phyloP scores from a whole-genome alignment of 306 rosid genomes.

The Spatholobus suberectus region DNA sequence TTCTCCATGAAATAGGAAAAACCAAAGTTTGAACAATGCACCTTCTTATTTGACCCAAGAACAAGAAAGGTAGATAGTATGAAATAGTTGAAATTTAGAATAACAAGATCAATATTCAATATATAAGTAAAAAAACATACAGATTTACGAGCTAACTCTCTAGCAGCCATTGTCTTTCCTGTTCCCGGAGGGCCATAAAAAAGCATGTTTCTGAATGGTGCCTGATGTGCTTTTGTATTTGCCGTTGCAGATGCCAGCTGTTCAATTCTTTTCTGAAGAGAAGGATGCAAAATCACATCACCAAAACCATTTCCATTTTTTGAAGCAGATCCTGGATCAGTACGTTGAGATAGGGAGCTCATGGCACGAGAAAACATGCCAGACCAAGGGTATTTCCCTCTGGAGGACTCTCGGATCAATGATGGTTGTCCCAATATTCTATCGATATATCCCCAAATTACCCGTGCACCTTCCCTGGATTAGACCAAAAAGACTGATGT shows the following conservation, averaged over 20 bases:
- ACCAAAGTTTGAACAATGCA: background rate
- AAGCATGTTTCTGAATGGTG: slow-evolving; percentile 96
- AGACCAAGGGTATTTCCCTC: slow-evolving; percentile 97
- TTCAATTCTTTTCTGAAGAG: slow-evolving; percentile 83
- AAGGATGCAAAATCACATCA: slow-evolving; percentile 89
- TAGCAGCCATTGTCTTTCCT: slow-evolving; percentile 98
- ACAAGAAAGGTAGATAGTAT: background rate
- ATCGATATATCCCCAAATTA: slow-evolving; percentile 98
- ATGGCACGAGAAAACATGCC: slow-evolving; percentile 69
- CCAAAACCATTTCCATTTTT: slow-evolving; percentile 80
- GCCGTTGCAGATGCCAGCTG: slow-evolving; percentile 93
- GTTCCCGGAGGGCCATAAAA: slow-evolving; percentile 99
- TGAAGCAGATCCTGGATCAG: slow-evolving; percentile 47
- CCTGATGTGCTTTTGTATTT: slow-evolving; percentile 95
- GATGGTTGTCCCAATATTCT: slow-evolving; percentile 98
- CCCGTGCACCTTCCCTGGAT: slow-evolving; percentile 96
- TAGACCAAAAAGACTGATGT: slow-evolving; percentile 23
- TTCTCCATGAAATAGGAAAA: slow-evolving; percentile 3
- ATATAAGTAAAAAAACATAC: slow-evolving; percentile 55
- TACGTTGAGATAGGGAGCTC: slow-evolving; percentile 52
- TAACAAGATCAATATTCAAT: background rate
- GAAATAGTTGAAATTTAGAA: slow-evolving; percentile 25
- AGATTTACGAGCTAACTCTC: slow-evolving; percentile 94
- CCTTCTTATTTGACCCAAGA: background rate
- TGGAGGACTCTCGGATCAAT: slow-evolving; percentile 90